A percentile compares a stretch with the other conserved stretches of the same genome.
These are phyloP conservation scores for Oryza glumipatula DNA, from an alignment of 176 grass and related monocot species.

Conservation along the genomic window DNA sequence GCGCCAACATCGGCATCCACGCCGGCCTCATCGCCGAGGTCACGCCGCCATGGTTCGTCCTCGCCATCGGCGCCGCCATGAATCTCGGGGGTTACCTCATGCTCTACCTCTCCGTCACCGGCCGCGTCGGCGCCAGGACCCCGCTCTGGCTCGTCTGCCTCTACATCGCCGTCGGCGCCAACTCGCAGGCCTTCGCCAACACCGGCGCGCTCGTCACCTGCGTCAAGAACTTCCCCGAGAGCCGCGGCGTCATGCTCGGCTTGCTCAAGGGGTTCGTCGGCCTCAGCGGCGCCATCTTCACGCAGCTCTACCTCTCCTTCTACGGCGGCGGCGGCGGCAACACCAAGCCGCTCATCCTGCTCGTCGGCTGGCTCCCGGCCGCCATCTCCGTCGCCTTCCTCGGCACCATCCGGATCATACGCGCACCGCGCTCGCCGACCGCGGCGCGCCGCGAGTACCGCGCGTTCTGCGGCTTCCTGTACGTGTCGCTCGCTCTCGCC, in stretches of 20 bases:
- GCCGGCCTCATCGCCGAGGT: conserved; percentile 58
- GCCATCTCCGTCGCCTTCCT: conserved; percentile 48
- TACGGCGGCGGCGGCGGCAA: conserved; percentile 47
- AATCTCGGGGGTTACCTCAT: conserved; percentile 65
- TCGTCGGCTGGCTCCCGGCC: conserved; percentile 53
- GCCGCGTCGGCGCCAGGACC: not conserved
- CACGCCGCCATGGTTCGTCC: conserved; percentile 48
- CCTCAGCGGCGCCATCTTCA: conserved; percentile 76
- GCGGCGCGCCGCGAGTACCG: conserved; percentile 8
- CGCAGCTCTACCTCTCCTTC: conserved; percentile 72
- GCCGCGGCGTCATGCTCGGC: conserved; percentile 72
- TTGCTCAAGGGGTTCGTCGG: conserved; percentile 89
- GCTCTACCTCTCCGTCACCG: conserved; percentile 65
- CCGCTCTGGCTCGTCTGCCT: conserved; percentile 68
- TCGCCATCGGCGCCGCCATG: conserved; percentile 54
- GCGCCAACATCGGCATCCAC: conserved; percentile 60
- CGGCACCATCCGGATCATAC: conserved; percentile 46
- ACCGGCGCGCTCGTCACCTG: conserved; percentile 72
- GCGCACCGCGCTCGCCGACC: not conserved
- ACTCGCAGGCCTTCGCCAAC: conserved; percentile 87
- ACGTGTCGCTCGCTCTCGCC: conserved; percentile 38
- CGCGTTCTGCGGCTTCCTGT: conserved; percentile 31
- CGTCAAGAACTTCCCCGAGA: conserved; percentile 84
- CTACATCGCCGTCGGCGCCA: conserved; percentile 77
- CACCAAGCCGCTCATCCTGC: conserved; percentile 47